Conservation (phyloP, 2,329 filamentous ascomycete species). For the Pyricularia sp. region DNA sequence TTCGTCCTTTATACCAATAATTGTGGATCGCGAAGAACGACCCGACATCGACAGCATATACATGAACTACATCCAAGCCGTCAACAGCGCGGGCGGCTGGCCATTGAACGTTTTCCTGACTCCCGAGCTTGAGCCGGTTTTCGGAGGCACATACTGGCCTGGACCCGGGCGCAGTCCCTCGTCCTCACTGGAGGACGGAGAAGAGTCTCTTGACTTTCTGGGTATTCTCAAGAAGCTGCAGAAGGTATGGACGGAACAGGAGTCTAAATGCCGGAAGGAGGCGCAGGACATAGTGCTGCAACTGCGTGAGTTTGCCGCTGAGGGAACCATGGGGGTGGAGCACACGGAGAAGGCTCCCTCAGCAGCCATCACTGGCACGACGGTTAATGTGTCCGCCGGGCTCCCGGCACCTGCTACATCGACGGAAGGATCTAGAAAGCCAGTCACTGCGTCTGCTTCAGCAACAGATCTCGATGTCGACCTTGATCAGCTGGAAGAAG, state of each 20-base stretch:
- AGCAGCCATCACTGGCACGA: constrained; percentile 11
- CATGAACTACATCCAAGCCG: constrained; percentile 96
- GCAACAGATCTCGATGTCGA: constrained; percentile 59
- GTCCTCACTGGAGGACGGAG: constrained; percentile 27
- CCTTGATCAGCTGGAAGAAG: constrained; percentile 84
- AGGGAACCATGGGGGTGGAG: constrained; percentile 59
- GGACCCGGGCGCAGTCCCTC: constrained; percentile 47
- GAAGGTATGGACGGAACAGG: constrained; percentile 71
- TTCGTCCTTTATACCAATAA: constrained; percentile 78
- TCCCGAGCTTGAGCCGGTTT: constrained; percentile 84
- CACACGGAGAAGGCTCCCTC: constrained; percentile 10
- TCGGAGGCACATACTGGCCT: constrained; percentile 94
- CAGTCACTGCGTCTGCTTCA: constrained; percentile 1
- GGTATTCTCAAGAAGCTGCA: constrained; percentile 73
- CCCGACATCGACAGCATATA: constrained; percentile 93
- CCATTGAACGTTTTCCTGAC: constrained; percentile 96
- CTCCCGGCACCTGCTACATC: constrained; percentile 5
- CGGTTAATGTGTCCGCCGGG: not conserved
- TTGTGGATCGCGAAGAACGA: constrained; percentile 87
- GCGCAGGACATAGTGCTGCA: constrained; percentile 75
- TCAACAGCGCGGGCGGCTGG: constrained; percentile 85
- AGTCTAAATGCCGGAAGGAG: constrained; percentile 71
- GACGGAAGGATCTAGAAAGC: not conserved
- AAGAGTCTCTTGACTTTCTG: constrained; percentile 66
- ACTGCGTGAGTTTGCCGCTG: constrained; percentile 77